A percentile compares a stretch with the other conserved stretches of the same genome.
These are phyloP conservation scores for Pulveroboletus sp. DNA, from an alignment of 768 basidiomycete genomes.

Conservation along the genomic window DNA sequence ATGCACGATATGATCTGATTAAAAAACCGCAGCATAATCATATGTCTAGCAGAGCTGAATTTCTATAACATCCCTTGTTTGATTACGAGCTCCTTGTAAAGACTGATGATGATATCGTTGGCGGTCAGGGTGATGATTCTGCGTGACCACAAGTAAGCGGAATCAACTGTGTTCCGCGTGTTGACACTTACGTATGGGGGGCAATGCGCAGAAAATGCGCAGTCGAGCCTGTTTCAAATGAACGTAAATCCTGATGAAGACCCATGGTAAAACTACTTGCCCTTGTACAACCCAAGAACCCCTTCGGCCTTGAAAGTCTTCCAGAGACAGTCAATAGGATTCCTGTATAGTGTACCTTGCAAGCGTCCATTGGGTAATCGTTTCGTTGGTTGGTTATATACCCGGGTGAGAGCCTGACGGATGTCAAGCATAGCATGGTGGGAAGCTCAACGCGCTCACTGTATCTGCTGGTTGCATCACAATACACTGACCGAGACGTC, in stretches of 20 bases:
- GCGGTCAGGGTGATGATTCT: constrained; percentile 89
- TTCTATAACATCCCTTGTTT: constrained; percentile 11
- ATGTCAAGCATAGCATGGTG: background rate
- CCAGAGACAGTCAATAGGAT: constrained; percentile 94
- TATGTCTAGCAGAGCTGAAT: background rate
- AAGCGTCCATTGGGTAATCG: constrained; percentile 63
- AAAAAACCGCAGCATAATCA: background rate
- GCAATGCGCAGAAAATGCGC: constrained; percentile 92
- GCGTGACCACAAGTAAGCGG: constrained; percentile 3
- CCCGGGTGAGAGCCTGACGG: constrained; percentile 74
- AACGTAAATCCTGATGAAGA: background rate
- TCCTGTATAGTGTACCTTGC: constrained; percentile 78
- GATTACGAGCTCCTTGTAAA: constrained; percentile 49
- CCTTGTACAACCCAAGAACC: constrained; percentile 93
- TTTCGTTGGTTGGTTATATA: constrained; percentile 93
- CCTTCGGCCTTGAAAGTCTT: constrained; percentile 93
- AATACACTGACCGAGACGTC: constrained; percentile 48
- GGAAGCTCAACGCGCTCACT: constrained; percentile 38
- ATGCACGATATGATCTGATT: background rate
- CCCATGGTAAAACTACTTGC: constrained; percentile 30
- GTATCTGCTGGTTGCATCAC: constrained; percentile 96
- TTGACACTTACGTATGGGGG: constrained; percentile 71
- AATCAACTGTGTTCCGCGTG: background rate
- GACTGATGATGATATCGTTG: constrained; percentile 70
- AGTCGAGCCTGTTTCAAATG: constrained; percentile 60